Evolutionary conservation across 495 filamentous ascomycete genomes (phyloP).

Genomic region (Xylaria bambusicola): DNA sequence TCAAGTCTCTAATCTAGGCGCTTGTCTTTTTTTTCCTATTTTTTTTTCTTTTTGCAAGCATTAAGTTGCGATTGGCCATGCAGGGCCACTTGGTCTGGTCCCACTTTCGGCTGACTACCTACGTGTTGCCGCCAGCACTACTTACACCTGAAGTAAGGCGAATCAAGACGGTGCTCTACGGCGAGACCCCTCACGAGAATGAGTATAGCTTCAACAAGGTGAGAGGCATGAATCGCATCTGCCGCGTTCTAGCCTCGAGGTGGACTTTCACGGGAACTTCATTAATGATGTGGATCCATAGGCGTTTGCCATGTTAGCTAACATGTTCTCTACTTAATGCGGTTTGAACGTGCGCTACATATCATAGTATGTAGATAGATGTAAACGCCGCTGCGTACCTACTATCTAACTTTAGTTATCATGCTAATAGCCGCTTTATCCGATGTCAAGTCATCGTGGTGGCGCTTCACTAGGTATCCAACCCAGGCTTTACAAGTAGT

Average conservation of each 20-base stretch:
- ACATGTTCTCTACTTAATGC: no score
- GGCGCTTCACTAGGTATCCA: not conserved
- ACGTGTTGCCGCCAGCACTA: not conserved
- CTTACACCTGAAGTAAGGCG: constrained; percentile 3
- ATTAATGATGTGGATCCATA: no score
- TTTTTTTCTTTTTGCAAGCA: constrained; percentile 6
- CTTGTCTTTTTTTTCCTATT: not conserved
- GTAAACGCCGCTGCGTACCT: no score
- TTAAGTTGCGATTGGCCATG: constrained; percentile 3
- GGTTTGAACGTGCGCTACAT: not conserved
- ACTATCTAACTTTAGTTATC: not conserved
- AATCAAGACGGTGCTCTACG: not conserved
- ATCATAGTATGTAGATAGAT: no score
- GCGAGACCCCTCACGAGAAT: not conserved
- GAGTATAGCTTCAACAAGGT: not conserved
- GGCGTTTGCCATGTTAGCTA: no score
- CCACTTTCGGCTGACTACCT: not conserved
- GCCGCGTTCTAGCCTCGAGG: not conserved
- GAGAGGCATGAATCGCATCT: not conserved
- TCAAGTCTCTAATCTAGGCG: not conserved
- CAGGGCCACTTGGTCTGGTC: not conserved
- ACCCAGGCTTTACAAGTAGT: not conserved
- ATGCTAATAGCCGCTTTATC: constrained; percentile 1
- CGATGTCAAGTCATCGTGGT: no score
- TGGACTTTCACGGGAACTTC: no score